phyloP scores from a whole-genome alignment of 2,329 filamentous ascomycete genomes.

The Pezicula rhizophila region DNA sequence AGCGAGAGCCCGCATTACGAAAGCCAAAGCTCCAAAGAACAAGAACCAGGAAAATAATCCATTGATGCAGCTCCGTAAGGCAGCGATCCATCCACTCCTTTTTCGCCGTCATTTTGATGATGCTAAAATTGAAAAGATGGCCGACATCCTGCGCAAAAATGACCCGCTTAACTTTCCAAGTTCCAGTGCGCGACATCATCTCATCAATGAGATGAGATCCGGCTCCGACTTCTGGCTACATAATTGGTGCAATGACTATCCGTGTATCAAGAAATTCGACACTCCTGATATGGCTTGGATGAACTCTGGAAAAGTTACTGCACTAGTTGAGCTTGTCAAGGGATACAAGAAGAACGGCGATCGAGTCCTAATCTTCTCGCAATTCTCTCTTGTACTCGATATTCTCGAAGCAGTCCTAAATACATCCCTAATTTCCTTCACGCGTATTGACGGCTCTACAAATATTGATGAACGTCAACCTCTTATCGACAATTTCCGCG shows the following conservation, averaged over 20 bases:
- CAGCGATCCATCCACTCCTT: conserved; percentile 84
- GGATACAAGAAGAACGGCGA: conserved; percentile 75
- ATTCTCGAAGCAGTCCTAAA: conserved; percentile 80
- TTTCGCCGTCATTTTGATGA: conserved; percentile 79
- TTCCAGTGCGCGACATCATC: conserved; percentile 43
- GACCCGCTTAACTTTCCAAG: conserved; percentile 47
- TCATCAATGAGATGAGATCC: conserved; percentile 50
- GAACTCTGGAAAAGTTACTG: conserved; percentile 76
- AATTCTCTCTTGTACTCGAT: conserved; percentile 88
- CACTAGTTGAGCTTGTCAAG: conserved; percentile 68
- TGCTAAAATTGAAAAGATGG: conserved; percentile 68
- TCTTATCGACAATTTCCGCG: conserved; percentile 81
- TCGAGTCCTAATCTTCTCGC: conserved; percentile 83
- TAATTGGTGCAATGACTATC: conserved; percentile 56
- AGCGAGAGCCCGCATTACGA: conserved; percentile 49
- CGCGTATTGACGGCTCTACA: conserved; percentile 81
- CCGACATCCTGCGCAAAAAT: conserved; percentile 67
- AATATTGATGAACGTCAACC: conserved; percentile 77
- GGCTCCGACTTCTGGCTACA: conserved; percentile 61
- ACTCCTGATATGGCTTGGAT: conserved; percentile 47
- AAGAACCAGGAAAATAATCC: conserved; percentile 58
- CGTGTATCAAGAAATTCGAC: conserved; percentile 48
- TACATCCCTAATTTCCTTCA: conserved; percentile 66
- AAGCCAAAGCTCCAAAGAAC: conserved; percentile 42
- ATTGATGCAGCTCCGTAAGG: conserved; percentile 87